Evolutionary conservation across 176 grass and related monocot genomes (phyloP).

Genomic region (Urochloa ruziziensis): DNA sequence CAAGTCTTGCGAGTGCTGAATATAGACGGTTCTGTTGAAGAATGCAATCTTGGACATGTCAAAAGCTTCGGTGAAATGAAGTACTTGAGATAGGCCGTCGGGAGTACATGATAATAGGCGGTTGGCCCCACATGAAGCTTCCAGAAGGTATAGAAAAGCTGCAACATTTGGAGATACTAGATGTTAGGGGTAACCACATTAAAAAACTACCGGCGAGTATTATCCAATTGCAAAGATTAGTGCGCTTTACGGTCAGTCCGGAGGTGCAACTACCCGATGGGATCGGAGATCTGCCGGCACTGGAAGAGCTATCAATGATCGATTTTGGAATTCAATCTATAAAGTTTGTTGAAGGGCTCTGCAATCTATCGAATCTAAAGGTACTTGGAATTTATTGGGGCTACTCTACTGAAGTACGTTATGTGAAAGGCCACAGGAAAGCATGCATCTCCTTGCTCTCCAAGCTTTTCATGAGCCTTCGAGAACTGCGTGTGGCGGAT

Average conservation of each 20-base stretch:
- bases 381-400: fast-evolving
- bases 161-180: constrained; percentile 2
- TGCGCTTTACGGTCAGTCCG: fast-evolving
- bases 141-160: neutral
- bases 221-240: neutral
- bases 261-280: neutral
- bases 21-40: neutral
- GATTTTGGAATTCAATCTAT: neutral
- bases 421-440: neutral
- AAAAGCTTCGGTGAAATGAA: neutral
- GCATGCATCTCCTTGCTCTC: neutral
- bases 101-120: neutral
- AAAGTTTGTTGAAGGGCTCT: neutral
- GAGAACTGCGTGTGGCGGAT: fast-evolving
- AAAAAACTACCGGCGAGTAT: neutral
- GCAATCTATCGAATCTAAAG: neutral
- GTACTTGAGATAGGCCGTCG: neutral
- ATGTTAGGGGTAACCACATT: neutral
- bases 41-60: neutral
- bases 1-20: neutral
- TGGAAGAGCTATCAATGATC: neutral
- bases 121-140: neutral
- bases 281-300: neutral
- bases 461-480: neutral
- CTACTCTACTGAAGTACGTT: neutral